A percentile compares a stretch with the other conserved stretches of the same genome.
Conservation (phyloP, 805 yeast species). For the Scheffersomyces stipitis region DNA sequence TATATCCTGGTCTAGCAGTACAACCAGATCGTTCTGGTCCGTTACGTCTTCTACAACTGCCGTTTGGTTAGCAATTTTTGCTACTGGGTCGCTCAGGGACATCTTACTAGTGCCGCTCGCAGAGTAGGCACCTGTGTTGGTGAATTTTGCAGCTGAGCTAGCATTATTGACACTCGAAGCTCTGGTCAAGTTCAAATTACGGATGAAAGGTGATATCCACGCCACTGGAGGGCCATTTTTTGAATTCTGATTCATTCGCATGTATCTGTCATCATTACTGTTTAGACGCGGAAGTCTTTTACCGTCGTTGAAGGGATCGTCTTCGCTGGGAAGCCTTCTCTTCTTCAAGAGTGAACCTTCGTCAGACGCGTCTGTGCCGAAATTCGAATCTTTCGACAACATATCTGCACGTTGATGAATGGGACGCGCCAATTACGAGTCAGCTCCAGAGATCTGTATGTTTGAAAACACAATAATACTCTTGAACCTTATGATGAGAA, state of each 20-base stretch:
- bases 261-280: background rate
- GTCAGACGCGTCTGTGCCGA: no score
- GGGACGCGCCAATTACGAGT: no score
- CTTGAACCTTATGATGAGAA: no score
- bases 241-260: constrained; percentile 7
- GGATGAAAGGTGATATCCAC: constrained; percentile 11
- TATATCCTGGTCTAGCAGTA: background rate
- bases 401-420: no score
- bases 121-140: constrained; percentile 2
- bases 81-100: background rate
- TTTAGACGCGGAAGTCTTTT: background rate
- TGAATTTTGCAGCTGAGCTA: constrained; percentile 8
- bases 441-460: no score
- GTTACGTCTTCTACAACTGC: background rate
- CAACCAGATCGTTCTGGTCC: background rate
- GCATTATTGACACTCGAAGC: no score
- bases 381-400: no score
- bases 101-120: background rate
- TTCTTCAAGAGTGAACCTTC: no score
- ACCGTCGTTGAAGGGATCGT: constrained; percentile 31
- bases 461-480: no score
- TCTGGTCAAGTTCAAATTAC: constrained; percentile 9
- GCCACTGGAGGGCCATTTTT: background rate
- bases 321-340: no score
- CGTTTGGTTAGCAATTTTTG: background rate